Evolutionary conservation across 306 rosid species (phyloP), one percentile per base, ranked within the genome.

Genomic region (Citrullus mucosospermus): DNA sequence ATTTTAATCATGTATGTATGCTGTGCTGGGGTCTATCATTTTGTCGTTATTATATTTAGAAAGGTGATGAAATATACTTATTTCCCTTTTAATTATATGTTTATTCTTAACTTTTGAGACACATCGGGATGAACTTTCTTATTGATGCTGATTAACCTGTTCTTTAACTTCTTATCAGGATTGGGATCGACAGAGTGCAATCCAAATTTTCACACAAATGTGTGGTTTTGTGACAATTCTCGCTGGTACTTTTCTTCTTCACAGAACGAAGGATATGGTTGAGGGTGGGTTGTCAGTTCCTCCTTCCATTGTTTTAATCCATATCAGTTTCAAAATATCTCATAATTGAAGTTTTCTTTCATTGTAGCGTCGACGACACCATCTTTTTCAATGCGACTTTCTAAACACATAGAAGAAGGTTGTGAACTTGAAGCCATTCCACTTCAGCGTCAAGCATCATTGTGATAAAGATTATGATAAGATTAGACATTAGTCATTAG

Each of bases 221-320:
- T 74, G 78, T 74, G 78, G 78, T 28, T 74, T 74, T 74, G 78
- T 74, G 62, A 74, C 78, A 4, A 74, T 74, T 74, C 78, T 74
- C 12, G 60, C 78, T 3, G 78, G 78, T 51, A 74, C 78, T 70
- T 70, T 70, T 70, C 76, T 70, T 70, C 76, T 70, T 70, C 76
- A 70, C 76, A 70, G 13, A 70, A 74, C 78, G 55, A 74, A 74
- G 78, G 78, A 74, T 55, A 74, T 74, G 78, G 78, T 50, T 50
- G 78, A 54, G 62, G 78, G 78, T 74, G 78, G 62, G 78, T 74
- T 46, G 16, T 30, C 62, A 53, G 44, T 74, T 50, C 78, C 62
- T 74, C 54, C 36, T 32, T 53, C 32, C 62, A 30, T 53, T 74
- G n/a, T 53, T 74, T 74, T 18, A 36, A 50, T 50, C 25, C 62